phyloP scores from a whole-genome alignment of 805 yeast species.

The Suhomyces kilbournensis region DNA sequence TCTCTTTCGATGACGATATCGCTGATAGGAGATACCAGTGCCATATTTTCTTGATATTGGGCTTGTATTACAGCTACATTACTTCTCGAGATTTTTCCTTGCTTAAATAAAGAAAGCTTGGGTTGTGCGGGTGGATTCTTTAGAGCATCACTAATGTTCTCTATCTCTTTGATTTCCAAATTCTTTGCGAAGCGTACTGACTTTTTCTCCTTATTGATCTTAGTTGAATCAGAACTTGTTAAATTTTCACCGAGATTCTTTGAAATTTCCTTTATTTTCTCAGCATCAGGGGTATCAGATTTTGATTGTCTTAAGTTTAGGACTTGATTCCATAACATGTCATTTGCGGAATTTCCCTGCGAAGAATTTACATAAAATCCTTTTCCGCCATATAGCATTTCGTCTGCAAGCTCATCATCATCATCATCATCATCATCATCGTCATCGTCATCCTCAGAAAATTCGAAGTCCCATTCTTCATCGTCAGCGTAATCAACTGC shows the following conservation, averaged over 20 bases:
- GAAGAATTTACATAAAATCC: background rate
- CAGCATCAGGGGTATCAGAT: background rate
- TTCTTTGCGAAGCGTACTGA: conserved; percentile 53
- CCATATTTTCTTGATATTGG: background rate
- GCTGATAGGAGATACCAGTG: conserved; percentile 7
- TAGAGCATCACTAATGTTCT: conserved; percentile 50
- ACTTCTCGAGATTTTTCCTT: conserved; percentile 2
- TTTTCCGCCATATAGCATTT: conserved; percentile 21
- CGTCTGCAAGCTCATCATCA: conserved; percentile 31
- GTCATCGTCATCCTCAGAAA: conserved; percentile 26
- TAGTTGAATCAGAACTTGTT: background rate
- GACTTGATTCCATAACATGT: conserved; percentile 42
- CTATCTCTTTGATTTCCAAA: conserved; percentile 58
- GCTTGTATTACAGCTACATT: background rate
- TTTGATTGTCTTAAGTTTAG: conserved; percentile 22
- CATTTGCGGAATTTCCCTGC: background rate
- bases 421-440: conserved; percentile 14
- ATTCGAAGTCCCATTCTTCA: conserved; percentile 37
- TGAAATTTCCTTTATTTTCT: background rate
- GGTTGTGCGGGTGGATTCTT: conserved; percentile 21
- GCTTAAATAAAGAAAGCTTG: conserved; percentile 11
- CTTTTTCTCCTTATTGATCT: conserved; percentile 21
- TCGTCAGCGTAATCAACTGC: conserved; percentile 22
- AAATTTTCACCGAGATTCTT: background rate
- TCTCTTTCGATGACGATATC: conserved; percentile 12